Evolutionary conservation across 2,329 filamentous ascomycete genomes (phyloP).

Genomic region (Emmonsia crescens): DNA sequence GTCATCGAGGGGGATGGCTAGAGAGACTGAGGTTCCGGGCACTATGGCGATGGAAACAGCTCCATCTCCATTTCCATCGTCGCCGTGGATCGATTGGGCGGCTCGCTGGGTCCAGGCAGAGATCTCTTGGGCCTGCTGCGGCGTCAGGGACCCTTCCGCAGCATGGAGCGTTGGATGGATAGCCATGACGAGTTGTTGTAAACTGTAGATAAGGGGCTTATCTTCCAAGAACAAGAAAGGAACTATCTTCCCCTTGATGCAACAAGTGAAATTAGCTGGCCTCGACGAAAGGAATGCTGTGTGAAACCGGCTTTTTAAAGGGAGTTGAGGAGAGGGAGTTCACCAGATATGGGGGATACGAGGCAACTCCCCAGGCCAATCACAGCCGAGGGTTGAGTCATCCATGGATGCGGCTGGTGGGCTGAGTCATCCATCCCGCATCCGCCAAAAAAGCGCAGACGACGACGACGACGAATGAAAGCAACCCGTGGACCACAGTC

Average conservation of each 20-base stretch:
- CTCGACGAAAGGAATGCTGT: background rate
- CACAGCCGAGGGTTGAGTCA: slow-evolving; percentile 2
- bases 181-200: slow-evolving; percentile 23
- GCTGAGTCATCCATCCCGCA: background rate
- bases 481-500: too few species aligned
- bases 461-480: too few species aligned
- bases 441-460: too few species aligned
- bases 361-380: slow-evolving; percentile 16
- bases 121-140: slow-evolving; percentile 44
- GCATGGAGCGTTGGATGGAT: slow-evolving; percentile 29
- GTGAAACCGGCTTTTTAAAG: background rate
- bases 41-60: background rate
- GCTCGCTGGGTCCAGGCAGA: slow-evolving; percentile 54
- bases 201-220: background rate
- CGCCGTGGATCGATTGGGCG: slow-evolving; percentile 26
- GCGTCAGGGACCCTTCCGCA: slow-evolving; percentile 23
- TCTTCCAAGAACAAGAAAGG: background rate
- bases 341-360: too few species aligned
- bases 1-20: slow-evolving; percentile 69
- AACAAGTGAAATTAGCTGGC: background rate
- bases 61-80: slow-evolving; percentile 19
- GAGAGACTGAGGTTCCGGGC: slow-evolving; percentile 39
- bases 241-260: background rate
- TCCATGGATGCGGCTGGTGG: too few species aligned
- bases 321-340: background rate